Evolutionary conservation across 306 rosid genomes (phyloP).

Genomic region (Calophaca sinica): DNA sequence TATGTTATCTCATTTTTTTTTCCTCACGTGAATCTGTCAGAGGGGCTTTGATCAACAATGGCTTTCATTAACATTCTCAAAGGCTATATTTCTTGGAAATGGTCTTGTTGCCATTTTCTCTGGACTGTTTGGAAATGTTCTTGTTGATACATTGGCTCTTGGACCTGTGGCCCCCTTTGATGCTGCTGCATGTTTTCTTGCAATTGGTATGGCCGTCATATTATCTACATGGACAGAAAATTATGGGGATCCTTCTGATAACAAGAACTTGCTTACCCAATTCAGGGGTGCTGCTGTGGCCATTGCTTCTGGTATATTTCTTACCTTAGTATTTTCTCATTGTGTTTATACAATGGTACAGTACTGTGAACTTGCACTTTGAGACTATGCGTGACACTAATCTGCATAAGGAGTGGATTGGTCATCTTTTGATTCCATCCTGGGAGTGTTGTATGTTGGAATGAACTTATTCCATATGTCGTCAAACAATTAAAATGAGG

Average conservation of each 20-base stretch:
- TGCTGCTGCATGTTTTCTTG: conserved; percentile 96
- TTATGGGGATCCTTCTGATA: conserved; percentile 84
- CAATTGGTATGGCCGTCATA: conserved; percentile 89
- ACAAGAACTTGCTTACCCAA: conserved; percentile 82
- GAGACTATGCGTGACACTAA: not conserved
- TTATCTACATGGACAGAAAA: conserved; percentile 88
- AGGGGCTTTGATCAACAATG: conserved; percentile 97
- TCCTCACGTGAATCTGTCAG: conserved; percentile 53
- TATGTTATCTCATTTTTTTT: conserved; percentile 41
- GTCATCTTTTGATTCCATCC: conserved; percentile 1
- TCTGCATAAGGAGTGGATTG: conserved; percentile 29
- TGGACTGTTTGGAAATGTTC: conserved; percentile 91
- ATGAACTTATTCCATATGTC: conserved; percentile 22
- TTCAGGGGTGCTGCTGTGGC: conserved; percentile 92
- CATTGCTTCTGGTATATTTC: conserved; percentile 86
- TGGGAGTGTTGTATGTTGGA: conserved; percentile 16
- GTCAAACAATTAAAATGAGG: conserved; percentile 20
- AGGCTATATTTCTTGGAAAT: conserved; percentile 94
- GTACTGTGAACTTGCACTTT: conserved; percentile 39
- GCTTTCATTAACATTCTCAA: conserved; percentile 89
- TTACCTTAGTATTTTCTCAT: conserved; percentile 26
- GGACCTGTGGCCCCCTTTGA: conserved; percentile 99
- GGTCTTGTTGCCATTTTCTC: conserved; percentile 88
- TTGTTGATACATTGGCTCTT: conserved; percentile 79
- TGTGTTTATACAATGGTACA: conserved; percentile 29